phyloP scores from a whole-genome alignment of 2,329 filamentous ascomycete species.

The Mycosphaerella arachidis region DNA sequence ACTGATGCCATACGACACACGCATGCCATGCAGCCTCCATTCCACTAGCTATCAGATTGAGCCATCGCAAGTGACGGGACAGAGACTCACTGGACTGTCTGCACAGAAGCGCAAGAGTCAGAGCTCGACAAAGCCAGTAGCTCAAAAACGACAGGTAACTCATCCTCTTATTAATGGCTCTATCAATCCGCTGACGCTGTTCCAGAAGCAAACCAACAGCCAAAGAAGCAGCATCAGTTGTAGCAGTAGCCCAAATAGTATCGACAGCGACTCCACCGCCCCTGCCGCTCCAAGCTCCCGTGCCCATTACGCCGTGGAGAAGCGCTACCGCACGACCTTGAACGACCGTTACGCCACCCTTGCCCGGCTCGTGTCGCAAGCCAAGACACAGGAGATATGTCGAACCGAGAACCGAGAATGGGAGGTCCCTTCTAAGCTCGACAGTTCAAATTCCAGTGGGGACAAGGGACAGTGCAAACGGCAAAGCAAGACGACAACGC shows the following conservation, averaged over 20 bases:
- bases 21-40: not conserved
- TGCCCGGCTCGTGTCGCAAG: constrained; percentile 13
- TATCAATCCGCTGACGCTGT: not conserved
- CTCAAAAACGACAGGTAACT: not conserved
- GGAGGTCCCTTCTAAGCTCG: constrained; percentile 15
- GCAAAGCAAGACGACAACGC: constrained; percentile 19
- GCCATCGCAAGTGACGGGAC: not conserved
- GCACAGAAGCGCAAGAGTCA: constrained; percentile 1
- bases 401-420: constrained; percentile 14
- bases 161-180: not conserved
- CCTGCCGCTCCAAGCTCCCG: constrained; percentile 12
- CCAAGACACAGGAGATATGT: constrained; percentile 17
- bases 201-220: not conserved
- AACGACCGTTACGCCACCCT: constrained; percentile 19
- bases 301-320: constrained; percentile 38
- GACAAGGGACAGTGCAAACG: constrained; percentile 15
- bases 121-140: not conserved
- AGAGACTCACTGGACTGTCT: not conserved
- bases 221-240: not conserved
- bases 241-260: not conserved
- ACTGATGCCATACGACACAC: not conserved
- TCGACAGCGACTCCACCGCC: not conserved
- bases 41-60: not conserved
- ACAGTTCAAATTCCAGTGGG: constrained; percentile 7
- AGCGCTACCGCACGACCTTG: constrained; percentile 21